Conservation (phyloP, 306 rosid species). For the Astragalus glycyphyllos region DNA sequence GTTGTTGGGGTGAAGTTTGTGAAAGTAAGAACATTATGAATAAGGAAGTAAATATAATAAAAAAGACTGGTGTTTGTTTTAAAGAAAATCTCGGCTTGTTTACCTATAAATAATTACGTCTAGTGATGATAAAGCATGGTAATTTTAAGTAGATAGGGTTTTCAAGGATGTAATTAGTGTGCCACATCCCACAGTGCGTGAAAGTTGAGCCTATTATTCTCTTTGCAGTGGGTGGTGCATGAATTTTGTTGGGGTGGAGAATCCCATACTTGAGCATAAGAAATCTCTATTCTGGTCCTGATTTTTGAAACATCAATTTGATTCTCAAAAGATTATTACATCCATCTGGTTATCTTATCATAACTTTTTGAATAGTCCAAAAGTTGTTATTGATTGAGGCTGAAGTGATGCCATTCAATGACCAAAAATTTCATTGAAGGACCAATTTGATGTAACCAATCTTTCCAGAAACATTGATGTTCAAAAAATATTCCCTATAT, state of each 20-base stretch:
- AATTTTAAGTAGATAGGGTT: background rate
- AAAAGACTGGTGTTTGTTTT: constrained; percentile 5
- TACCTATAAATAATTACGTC: background rate
- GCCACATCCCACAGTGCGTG: background rate
- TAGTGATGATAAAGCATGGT: no score
- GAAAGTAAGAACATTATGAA: background rate
- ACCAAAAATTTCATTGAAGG: background rate
- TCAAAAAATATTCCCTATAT: background rate
- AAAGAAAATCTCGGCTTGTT: background rate
- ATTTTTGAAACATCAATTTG: constrained; percentile 7
- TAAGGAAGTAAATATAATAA: background rate
- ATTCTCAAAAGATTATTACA: background rate
- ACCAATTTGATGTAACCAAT: constrained; percentile 14
- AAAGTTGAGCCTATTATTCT: background rate
- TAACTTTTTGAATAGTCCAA: background rate
- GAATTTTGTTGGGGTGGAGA: background rate
- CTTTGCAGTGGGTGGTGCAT: background rate
- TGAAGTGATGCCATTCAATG: background rate
- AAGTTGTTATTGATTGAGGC: no score
- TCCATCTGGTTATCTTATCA: background rate
- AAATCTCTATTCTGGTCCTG: constrained; percentile 1
- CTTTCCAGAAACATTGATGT: background rate
- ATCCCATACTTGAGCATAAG: background rate
- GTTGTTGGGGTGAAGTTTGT: background rate
- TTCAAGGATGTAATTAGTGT: background rate